Conservation (phyloP, 129 eudicot species). For the Pseudognaphalium luteoalbum region DNA sequence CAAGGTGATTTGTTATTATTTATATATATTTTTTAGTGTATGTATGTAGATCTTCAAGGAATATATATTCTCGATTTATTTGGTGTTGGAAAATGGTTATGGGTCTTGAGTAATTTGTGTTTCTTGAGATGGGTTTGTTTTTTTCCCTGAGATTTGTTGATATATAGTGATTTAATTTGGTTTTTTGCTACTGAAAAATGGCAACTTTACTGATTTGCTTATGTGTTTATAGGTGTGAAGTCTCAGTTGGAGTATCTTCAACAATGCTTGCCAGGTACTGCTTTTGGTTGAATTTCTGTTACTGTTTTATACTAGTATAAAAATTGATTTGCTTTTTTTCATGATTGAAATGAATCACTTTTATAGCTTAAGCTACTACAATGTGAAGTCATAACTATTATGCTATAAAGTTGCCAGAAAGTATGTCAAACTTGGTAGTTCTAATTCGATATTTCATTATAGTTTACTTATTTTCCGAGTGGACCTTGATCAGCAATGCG, state of each 20-base stretch:
- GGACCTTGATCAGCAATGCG: neutral
- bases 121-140: slow-evolving; percentile 35
- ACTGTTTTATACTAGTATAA: slow-evolving; percentile 12
- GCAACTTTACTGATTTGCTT: slow-evolving; percentile 11
- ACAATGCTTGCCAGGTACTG: slow-evolving; percentile 85
- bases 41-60: slow-evolving; percentile 35
- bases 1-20: slow-evolving; percentile 49
- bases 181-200: slow-evolving; percentile 22
- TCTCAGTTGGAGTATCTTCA: slow-evolving; percentile 87
- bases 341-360: slow-evolving; percentile 7
- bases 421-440: neutral
- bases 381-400: slow-evolving; percentile 2
- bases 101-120: slow-evolving; percentile 32
- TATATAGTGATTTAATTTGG: slow-evolving; percentile 1
- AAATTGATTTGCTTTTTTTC: slow-evolving; percentile 7
- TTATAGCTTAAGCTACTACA: slow-evolving; percentile 9
- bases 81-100: slow-evolving; percentile 20
- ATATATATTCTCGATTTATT: slow-evolving; percentile 10
- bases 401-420: neutral
- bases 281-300: slow-evolving; percentile 7
- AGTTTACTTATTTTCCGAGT: slow-evolving; percentile 13
- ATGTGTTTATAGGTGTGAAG: slow-evolving; percentile 68
- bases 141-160: slow-evolving; percentile 9
- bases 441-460: neutral
- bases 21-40: neutral